Evolutionary conservation across 192 early-diverging fungal genomes (phyloP).

Genomic region (Linderina pennispora): DNA sequence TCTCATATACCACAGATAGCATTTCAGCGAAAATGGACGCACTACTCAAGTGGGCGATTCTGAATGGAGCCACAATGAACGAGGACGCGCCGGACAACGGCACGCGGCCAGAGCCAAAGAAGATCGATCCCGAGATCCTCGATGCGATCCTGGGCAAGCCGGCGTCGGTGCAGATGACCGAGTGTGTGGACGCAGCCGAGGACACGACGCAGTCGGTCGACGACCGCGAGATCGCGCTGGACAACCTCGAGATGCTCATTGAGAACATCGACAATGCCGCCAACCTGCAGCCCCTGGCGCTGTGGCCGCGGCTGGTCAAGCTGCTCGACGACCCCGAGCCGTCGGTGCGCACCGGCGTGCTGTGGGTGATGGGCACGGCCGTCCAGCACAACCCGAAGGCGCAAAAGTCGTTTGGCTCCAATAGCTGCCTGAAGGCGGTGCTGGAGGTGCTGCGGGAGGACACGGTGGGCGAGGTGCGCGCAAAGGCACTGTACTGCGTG

Average conservation of each 20-base stretch:
- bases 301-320: conserved; percentile 76
- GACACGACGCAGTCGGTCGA: conserved; percentile 50
- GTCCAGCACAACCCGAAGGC: conserved; percentile 90
- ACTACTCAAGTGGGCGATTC: conserved; percentile 77
- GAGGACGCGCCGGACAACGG: conserved; percentile 56
- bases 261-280: conserved; percentile 88
- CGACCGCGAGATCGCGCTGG: conserved; percentile 75
- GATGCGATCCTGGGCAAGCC: conserved; percentile 92
- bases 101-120: conserved; percentile 15
- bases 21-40: conserved; percentile 48
- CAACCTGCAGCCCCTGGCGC: conserved; percentile 78
- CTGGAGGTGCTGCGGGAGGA: conserved; percentile 42
- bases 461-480: conserved; percentile 41
- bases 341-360: conserved; percentile 58
- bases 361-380: conserved; percentile 91
- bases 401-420: conserved; percentile 59
- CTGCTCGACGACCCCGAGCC: conserved; percentile 42
- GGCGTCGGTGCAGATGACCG: conserved; percentile 79
- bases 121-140: conserved; percentile 76
- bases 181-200: conserved; percentile 69
- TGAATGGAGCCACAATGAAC: conserved; percentile 66
- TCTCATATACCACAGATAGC: neutral
- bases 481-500: conserved; percentile 68
- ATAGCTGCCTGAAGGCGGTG: conserved; percentile 44
- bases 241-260: conserved; percentile 89